Base-by-base conservation (phyloP, 75 land plant species). In the Ceratopteris richardii region DNA sequence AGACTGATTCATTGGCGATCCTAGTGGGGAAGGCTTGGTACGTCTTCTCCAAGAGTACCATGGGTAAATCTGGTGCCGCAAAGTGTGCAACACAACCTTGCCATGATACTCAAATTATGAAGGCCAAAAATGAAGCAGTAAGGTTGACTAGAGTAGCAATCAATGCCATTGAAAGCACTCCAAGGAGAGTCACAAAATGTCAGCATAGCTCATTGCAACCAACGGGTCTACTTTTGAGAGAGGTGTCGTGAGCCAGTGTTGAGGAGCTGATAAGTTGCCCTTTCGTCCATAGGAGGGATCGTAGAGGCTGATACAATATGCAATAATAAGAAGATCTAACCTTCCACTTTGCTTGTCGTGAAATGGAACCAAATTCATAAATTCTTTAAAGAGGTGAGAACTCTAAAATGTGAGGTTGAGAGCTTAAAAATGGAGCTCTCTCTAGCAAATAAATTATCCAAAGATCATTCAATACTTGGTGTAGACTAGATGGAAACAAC, bases 61-160 rank as follows among this genome's bases (percentile, higher is more conserved):
- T n/a, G n/a, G n/a, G n/a, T n/a, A n/a, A n/a, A n/a, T n/a, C n/a
- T n/a, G n/a, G n/a, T n/a, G n/a, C n/a, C n/a, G n/a, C n/a, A n/a
- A n/a, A n/a, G n/a, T n/a, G n/a, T n/a, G n/a, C n/a, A n/a, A n/a
- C n/a, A n/a, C n/a, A n/a, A n/a, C n/a, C n/a, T n/a, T n/a, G n/a
- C n/a, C n/a, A n/a, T n/a, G n/a, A n/a, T n/a, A n/a, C n/a, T n/a
- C n/a, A n/a, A n/a, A n/a, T n/a, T n/a, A 17, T 73, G 44, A 75
- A 77, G 56, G 78, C 77, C 6, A 83, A 78, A 62, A 16, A 60
- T 31, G 29, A 57, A 60, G 79, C 87, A 18, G 31, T 64, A 10
- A 51, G 73, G 18, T 69, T 64, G 60, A 79, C 70, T 53, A 61
- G 51, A 22, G 81, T 72, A 31, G 87, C 87, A 13, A 68, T 60